Conservation (phyloP, 2,329 filamentous ascomycete genomes). For the Aureobasidium sp. region DNA sequence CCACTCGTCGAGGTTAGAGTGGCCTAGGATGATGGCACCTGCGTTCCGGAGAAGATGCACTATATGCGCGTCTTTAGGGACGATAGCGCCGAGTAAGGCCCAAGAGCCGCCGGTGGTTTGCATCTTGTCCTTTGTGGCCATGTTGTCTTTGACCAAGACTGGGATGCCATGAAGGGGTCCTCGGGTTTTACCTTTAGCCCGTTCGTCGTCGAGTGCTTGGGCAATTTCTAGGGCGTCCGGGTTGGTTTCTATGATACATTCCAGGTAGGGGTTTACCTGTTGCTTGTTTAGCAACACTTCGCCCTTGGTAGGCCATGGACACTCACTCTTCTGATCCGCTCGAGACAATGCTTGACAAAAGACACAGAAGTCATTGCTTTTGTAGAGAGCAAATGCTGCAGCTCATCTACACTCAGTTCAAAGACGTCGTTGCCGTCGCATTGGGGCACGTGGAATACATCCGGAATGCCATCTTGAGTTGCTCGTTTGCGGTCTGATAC, state of each 20-base stretch:
- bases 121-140: conserved; percentile 21
- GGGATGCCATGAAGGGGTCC: conserved; percentile 39
- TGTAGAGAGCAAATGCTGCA: conserved; percentile 12
- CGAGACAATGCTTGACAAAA: conserved; percentile 6
- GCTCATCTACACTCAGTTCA: conserved; percentile 9
- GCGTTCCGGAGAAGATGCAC: conserved; percentile 18
- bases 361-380: conserved; percentile 5
- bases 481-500: background rate
- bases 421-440: conserved; percentile 13
- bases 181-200: conserved; percentile 30
- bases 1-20: conserved; percentile 20
- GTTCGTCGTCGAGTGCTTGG: conserved; percentile 34
- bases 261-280: conserved; percentile 16
- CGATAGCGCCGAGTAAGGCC: conserved; percentile 18
- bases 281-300: background rate
- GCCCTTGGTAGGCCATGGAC: too few relatives aligned
- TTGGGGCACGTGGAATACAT: conserved; percentile 6
- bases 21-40: conserved; percentile 19
- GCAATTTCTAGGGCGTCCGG: conserved; percentile 28
- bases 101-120: conserved; percentile 21
- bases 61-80: conserved; percentile 17
- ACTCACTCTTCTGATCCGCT: conserved; percentile 15
- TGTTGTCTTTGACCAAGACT: conserved; percentile 35
- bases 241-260: conserved; percentile 17
- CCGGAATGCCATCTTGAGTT: conserved; percentile 5